phyloP scores from a whole-genome alignment of 345 rosid genomes.

The Punica granatum region DNA sequence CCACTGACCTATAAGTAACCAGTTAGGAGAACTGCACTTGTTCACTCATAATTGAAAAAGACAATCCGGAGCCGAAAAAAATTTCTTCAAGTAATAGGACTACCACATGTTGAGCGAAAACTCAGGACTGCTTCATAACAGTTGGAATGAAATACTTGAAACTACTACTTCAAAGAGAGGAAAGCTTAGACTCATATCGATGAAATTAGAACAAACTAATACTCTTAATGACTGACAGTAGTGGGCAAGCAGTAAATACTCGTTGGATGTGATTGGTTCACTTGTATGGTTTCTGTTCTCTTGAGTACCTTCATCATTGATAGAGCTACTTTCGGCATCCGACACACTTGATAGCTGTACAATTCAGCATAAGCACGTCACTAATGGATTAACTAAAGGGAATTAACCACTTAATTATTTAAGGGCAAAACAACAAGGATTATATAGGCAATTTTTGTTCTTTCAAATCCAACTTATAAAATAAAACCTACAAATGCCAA shows the following conservation, averaged over 20 bases:
- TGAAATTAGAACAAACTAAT: not conserved
- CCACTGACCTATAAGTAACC: not conserved
- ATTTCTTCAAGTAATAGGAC: not conserved
- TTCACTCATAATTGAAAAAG: not conserved
- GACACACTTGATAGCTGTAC: conserved; percentile 24
- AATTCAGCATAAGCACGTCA: not conserved
- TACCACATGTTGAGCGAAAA: not conserved
- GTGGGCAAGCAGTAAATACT: conserved; percentile 26
- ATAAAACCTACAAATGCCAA: not conserved
- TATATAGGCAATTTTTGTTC: not conserved
- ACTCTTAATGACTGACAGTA: not conserved
- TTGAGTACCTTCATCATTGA: conserved; percentile 22
- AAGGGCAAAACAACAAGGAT: not conserved
- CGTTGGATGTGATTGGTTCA: conserved; percentile 24
- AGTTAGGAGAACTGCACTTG: not conserved
- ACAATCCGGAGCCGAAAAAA: not conserved
- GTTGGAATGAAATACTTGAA: not conserved
- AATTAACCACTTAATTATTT: not conserved
- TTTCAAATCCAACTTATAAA: not conserved
- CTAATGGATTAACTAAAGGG: not conserved
- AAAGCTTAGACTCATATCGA: not conserved
- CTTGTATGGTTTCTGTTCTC: conserved; percentile 5
- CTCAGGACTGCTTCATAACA: not conserved
- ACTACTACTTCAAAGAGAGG: not conserved
- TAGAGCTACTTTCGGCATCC: conserved; percentile 12